Evolutionary conservation across 2,329 filamentous ascomycete genomes (phyloP).

Genomic region (Trichoderma sp.): DNA sequence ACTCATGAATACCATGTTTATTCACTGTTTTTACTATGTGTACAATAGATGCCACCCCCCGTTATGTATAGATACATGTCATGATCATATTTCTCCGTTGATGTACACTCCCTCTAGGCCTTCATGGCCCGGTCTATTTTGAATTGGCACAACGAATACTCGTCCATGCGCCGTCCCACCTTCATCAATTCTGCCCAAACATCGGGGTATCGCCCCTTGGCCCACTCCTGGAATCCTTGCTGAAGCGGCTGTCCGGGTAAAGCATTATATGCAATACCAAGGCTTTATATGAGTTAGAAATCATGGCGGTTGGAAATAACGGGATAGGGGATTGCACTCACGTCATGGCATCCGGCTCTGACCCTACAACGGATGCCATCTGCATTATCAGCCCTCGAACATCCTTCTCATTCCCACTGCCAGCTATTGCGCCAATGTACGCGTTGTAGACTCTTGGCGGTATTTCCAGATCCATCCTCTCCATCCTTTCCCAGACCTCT

Average conservation of each 20-base stretch:
- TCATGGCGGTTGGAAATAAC: background rate
- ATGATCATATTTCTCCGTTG: slow-evolving; percentile 25
- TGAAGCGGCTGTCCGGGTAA: slow-evolving; percentile 64
- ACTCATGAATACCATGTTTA: background rate
- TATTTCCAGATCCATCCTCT: slow-evolving; percentile 73
- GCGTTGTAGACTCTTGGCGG: slow-evolving; percentile 69
- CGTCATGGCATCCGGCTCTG: slow-evolving; percentile 66
- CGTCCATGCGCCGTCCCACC: slow-evolving; percentile 45
- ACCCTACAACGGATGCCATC: slow-evolving; percentile 64
- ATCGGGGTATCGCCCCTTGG: slow-evolving; percentile 61
- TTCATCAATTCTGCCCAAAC: slow-evolving; percentile 65
- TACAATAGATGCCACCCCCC: slow-evolving; percentile 35
- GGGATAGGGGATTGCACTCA: slow-evolving; percentile 45
- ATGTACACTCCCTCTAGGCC: slow-evolving; percentile 40
- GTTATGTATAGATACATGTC: slow-evolving; percentile 35
- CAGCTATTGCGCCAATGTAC: slow-evolving; percentile 73
- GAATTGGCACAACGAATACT: slow-evolving; percentile 47
- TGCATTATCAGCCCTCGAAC: slow-evolving; percentile 63
- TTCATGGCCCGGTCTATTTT: slow-evolving; percentile 48
- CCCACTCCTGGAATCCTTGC: slow-evolving; percentile 70
- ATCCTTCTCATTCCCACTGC: slow-evolving; percentile 67
- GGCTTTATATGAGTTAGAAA: slow-evolving; percentile 43
- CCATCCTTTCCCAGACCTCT: slow-evolving; percentile 68
- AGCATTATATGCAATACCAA: slow-evolving; percentile 74
- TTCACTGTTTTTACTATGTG: slow-evolving; percentile 26